A percentile compares a stretch with the other conserved stretches of the same genome.
phyloP scores from a whole-genome alignment of 106 monocot species.

The Gastrodia elata region DNA sequence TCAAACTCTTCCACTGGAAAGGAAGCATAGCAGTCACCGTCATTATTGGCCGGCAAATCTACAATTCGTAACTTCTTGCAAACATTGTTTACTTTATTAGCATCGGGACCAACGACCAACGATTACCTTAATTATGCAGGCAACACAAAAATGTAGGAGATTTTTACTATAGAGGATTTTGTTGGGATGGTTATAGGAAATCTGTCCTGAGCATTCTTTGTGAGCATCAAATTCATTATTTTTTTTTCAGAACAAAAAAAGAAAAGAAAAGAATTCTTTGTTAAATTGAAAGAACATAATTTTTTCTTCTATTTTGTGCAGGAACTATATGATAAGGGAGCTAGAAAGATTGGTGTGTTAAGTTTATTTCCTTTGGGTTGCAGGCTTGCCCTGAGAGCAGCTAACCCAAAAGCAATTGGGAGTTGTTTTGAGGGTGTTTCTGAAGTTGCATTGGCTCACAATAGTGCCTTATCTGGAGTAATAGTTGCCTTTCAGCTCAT shows the following conservation, averaged over 20 bases:
- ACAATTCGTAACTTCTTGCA: slow-evolving; percentile 4
- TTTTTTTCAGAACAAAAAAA: not conserved
- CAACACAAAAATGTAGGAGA: not conserved
- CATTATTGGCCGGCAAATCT: no score
- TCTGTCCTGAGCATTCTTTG: slow-evolving; percentile 11
- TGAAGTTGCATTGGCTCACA: slow-evolving; percentile 20
- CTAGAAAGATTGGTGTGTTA: slow-evolving; percentile 14
- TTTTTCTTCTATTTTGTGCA: not conserved
- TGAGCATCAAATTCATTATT: not conserved
- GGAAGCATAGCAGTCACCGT: no score
- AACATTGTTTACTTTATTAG: slow-evolving; percentile 16
- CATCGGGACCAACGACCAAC: slow-evolving; percentile 20
- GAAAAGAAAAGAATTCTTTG: no score
- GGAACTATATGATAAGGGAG: slow-evolving; percentile 22
- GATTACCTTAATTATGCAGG: slow-evolving; percentile 14
- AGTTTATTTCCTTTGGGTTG: slow-evolving; percentile 16
- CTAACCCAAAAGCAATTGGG: slow-evolving; percentile 18
- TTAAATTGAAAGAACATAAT: not conserved
- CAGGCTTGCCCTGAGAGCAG: slow-evolving; percentile 14
- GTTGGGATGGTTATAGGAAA: slow-evolving; percentile 23
- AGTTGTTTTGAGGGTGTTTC: slow-evolving; percentile 20
- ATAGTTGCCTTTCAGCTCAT: slow-evolving; percentile 11
- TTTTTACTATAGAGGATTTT: slow-evolving; percentile 10
- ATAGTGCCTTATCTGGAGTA: slow-evolving; percentile 18
- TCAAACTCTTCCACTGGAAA: no score